Evolutionary conservation across 1,284 basidiomycete genomes (phyloP).

Genomic region (Boletellus deceptivus): DNA sequence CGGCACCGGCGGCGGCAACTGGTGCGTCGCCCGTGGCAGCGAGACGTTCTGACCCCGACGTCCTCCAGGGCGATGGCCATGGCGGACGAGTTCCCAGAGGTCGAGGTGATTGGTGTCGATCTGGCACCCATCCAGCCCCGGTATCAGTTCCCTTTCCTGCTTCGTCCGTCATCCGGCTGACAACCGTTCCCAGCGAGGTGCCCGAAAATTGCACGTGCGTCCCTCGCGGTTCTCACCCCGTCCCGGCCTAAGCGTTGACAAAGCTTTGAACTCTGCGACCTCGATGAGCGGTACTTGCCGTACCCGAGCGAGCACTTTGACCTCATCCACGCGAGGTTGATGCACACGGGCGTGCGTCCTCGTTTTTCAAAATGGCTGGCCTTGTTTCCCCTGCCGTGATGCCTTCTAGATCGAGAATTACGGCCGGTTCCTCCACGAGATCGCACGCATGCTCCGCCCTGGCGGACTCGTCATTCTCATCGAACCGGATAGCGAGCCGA

Average conservation of each 20-base stretch:
- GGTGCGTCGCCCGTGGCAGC: slow-evolving; percentile 36
- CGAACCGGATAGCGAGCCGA: slow-evolving; percentile 54
- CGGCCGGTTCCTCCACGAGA: slow-evolving; percentile 54
- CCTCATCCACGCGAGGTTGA: slow-evolving; percentile 62
- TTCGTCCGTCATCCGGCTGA: slow-evolving; percentile 11
- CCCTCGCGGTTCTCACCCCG: not conserved
- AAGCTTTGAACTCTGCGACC: slow-evolving; percentile 68
- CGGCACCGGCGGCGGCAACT: slow-evolving; percentile 62
- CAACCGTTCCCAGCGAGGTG: slow-evolving; percentile 44
- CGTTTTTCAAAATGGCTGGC: not conserved
- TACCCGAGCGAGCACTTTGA: slow-evolving; percentile 62
- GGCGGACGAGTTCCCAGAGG: slow-evolving; percentile 66
- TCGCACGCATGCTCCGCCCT: slow-evolving; percentile 61
- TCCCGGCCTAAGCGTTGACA: not conserved
- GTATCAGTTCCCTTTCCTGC: slow-evolving; percentile 36
- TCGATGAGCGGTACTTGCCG: slow-evolving; percentile 55
- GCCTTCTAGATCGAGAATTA: slow-evolving; percentile 55
- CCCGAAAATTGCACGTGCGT: slow-evolving; percentile 67
- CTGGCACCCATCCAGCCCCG: slow-evolving; percentile 66
- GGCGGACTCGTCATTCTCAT: slow-evolving; percentile 67
- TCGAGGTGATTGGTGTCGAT: slow-evolving; percentile 65
- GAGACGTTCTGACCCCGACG: too few relatives aligned
- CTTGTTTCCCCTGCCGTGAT: slow-evolving; percentile 8
- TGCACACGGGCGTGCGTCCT: slow-evolving; percentile 54
- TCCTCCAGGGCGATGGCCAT: slow-evolving; percentile 57